A percentile compares a stretch with the other conserved stretches of the same genome.
Conservation (phyloP, 352 stramenopile genomes). For the Pythium scleroteichum region DNA sequence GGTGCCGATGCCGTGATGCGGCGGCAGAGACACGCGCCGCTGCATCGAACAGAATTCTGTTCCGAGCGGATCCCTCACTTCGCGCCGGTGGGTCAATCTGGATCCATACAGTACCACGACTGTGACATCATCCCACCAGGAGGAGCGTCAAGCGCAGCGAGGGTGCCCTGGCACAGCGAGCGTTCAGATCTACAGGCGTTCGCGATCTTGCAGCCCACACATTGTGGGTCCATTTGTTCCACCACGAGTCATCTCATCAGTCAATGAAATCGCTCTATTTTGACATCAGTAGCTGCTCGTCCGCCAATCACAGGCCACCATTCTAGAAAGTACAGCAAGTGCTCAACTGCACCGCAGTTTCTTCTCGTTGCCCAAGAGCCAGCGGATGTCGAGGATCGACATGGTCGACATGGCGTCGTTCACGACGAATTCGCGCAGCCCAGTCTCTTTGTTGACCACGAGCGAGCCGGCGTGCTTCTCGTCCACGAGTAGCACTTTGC, state of each 20-base stretch:
- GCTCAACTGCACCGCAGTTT: slow-evolving; percentile 29
- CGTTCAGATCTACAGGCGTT: too few relatives aligned
- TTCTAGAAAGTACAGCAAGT: slow-evolving; percentile 5
- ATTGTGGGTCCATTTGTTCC: too few relatives aligned
- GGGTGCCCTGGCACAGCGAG: too few relatives aligned
- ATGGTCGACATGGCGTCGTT: slow-evolving; percentile 48
- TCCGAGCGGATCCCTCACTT: slow-evolving; percentile 1
- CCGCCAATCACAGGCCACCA: neutral
- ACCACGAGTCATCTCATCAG: neutral
- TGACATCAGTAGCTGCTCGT: neutral
- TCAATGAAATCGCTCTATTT: too few relatives aligned
- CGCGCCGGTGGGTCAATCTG: neutral
- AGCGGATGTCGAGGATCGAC: slow-evolving; percentile 58
- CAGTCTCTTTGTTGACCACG: slow-evolving; percentile 29
- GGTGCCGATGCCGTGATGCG: neutral
- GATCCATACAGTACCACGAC: neutral
- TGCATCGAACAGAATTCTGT: neutral
- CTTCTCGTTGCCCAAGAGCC: slow-evolving; percentile 49
- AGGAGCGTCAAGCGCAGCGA: too few relatives aligned
- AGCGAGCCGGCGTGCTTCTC: slow-evolving; percentile 36
- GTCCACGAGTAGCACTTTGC: slow-evolving; percentile 45
- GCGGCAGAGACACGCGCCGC: neutral
- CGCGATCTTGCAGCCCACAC: too few relatives aligned
- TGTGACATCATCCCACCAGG: slow-evolving; percentile 3
- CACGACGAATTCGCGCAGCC: slow-evolving; percentile 40